Percentiles rank a stretch among this genome's conserved stretches.
phyloP scores from a whole-genome alignment of 1,284 basidiomycete genomes.

The Fistulina hepatica region DNA sequence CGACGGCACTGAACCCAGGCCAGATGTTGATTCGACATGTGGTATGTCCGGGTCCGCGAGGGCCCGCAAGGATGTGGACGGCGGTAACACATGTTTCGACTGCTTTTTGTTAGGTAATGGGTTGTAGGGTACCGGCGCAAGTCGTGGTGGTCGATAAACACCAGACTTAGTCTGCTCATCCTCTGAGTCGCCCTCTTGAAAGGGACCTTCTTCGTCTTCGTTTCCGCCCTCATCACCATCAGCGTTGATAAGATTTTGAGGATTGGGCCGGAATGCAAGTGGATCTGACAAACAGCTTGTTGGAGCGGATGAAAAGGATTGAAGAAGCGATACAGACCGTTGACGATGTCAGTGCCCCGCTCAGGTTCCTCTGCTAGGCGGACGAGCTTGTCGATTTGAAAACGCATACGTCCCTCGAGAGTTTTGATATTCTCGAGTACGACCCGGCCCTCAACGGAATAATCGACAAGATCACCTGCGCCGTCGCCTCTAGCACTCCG shows the following conservation, averaged over 20 bases:
- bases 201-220: conserved; percentile 26
- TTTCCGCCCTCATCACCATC: conserved; percentile 25
- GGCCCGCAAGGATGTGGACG: conserved; percentile 63
- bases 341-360: conserved; percentile 26
- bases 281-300: conserved; percentile 46
- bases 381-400: conserved; percentile 93
- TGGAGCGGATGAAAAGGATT: conserved; percentile 2
- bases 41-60: conserved; percentile 58
- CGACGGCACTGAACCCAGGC: conserved; percentile 56
- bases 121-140: conserved; percentile 87
- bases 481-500: conserved; percentile 42
- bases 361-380: conserved; percentile 56
- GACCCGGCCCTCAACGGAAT: conserved; percentile 61
- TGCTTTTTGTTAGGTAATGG: conserved; percentile 48
- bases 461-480: conserved; percentile 59
- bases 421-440: conserved; percentile 72
- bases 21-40: conserved; percentile 67
- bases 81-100: conserved; percentile 29
- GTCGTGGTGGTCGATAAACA: conserved; percentile 85
- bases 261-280: conserved; percentile 86
- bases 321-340: conserved; percentile 6
- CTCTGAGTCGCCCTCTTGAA: conserved; percentile 19
- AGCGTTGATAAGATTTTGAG: conserved; percentile 46
- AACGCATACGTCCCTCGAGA: conserved; percentile 80
- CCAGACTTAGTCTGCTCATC: conserved; percentile 21